Evolutionary conservation across 768 basidiomycete genomes (phyloP), one percentile per base, ranked within the genome.

Genomic region (Leccinum subgranulosum): DNA sequence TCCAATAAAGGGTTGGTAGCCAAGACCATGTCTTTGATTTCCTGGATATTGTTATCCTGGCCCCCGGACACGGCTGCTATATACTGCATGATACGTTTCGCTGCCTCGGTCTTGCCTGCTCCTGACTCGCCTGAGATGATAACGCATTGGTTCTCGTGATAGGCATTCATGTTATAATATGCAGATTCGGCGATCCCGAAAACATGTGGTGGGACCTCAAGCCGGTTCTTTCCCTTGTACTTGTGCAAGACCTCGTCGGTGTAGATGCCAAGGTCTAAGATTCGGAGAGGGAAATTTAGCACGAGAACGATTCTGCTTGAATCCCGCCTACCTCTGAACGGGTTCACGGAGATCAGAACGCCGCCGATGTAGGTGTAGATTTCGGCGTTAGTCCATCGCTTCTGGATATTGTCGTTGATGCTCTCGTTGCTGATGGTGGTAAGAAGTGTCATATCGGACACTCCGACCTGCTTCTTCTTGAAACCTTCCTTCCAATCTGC

Each of bases 401-500:
- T 94, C 82, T 97, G 88, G 60, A 99, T 81, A 72, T 99, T 99
- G 53, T 97, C 94, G 73, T 99, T 98, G 83, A 99, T 86, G 64
- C 86, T 88, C 67, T 98, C 96, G 73, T 99, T 97, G 73, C 91
- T 94, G 79, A 98, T 98, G 51, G 92, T 96, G 23, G 92, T 90
- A 57, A 99, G 78, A 60, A 99, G 78, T 9, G 97, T 99, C 97
- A 99, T 99, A 80, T 99, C 97, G 45, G 92, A 87, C 57, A 99
- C 96, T 55, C 97, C 97, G 60, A 95, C 88, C 75, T 92, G 89
- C 77, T 98, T 98, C 87, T 98, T 99, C 87, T 97, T 97, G 82
- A 99, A 99, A 5, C 95, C 94, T 69, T 98, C 96, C 75, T 96
- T 96, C 96, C 96, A 99, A 72, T 98, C 96, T 50, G 96, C 96